Evolutionary conservation across 768 basidiomycete species (phyloP).

Genomic region (Tulasnella sp.): DNA sequence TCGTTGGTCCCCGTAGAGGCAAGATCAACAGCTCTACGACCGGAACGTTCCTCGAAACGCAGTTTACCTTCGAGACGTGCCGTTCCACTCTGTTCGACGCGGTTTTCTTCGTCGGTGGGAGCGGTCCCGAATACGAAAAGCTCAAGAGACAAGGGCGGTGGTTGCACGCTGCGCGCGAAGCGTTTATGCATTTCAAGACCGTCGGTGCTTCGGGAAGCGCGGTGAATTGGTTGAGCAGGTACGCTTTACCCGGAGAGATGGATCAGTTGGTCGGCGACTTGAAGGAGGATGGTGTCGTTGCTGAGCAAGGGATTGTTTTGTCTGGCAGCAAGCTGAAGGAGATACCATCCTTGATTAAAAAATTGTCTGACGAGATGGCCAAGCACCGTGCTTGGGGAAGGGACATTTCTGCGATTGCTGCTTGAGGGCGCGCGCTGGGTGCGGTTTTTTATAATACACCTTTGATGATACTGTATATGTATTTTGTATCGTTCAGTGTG

Average conservation of each 20-base stretch:
- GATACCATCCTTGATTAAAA: constrained; percentile 30
- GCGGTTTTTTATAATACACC: neutral
- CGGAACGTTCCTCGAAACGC: constrained; percentile 37
- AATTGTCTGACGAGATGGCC: constrained; percentile 32
- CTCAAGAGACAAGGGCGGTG: constrained; percentile 57
- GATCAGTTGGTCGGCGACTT: constrained; percentile 26
- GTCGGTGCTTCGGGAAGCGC: constrained; percentile 62
- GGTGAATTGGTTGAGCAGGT: constrained; percentile 32
- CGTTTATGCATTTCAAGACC: constrained; percentile 78
- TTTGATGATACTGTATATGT: neutral
- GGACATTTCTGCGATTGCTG: constrained; percentile 20
- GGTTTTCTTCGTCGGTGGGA: constrained; percentile 65
- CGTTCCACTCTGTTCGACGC: constrained; percentile 82
- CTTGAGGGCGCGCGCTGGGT: neutral
- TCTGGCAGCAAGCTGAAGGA: constrained; percentile 27
- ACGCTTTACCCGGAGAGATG: constrained; percentile 35
- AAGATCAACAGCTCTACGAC: constrained; percentile 40
- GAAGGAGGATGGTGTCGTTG: constrained; percentile 24
- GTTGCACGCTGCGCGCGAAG: constrained; percentile 77
- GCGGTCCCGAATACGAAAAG: constrained; percentile 42
- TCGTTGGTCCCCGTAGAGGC: constrained; percentile 59
- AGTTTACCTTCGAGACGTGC: constrained; percentile 69
- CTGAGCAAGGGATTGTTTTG: constrained; percentile 33
- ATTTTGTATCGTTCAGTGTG: too few species aligned
- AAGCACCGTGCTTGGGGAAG: constrained; percentile 36